phyloP scores from a whole-genome alignment of 2,329 filamentous ascomycete species.

The Pseudocercospora fijiensis region DNA sequence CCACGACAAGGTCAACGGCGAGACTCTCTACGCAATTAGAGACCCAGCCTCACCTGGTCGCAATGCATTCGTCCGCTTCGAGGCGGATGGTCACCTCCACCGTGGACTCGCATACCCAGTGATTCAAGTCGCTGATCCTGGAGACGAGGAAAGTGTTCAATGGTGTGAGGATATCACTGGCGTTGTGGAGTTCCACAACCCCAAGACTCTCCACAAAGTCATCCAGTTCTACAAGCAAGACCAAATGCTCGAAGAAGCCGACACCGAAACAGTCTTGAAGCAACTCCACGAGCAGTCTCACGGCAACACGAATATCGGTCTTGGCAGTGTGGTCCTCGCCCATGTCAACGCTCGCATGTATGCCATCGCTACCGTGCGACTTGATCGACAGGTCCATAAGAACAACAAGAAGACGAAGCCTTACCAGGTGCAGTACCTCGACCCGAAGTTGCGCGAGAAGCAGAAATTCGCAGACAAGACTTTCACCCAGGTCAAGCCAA shows the following conservation, averaged over 20 bases:
- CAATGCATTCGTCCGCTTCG: neutral
- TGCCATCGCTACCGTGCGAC: neutral
- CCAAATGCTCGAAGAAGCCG: neutral
- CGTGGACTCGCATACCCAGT: neutral
- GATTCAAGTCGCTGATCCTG: neutral
- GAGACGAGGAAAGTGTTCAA: neutral
- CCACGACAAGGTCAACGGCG: neutral
- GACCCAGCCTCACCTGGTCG: neutral
- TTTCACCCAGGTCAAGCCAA: neutral
- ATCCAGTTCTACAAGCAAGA: neutral
- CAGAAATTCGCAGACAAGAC: neutral
- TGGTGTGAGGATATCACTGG: neutral
- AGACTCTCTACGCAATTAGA: neutral
- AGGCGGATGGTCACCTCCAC: neutral
- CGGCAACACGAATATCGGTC: neutral
- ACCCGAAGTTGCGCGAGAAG: neutral
- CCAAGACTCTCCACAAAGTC: no score
- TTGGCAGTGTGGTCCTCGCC: neutral
- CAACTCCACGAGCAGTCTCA: neutral
- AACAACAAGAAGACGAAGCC: neutral
- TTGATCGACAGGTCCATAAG: neutral
- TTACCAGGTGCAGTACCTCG: neutral
- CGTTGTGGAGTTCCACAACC: neutral
- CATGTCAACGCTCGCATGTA: neutral
- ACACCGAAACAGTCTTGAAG: neutral